Conservation (phyloP, 768 basidiomycete species). For the Auricularia cornea region DNA sequence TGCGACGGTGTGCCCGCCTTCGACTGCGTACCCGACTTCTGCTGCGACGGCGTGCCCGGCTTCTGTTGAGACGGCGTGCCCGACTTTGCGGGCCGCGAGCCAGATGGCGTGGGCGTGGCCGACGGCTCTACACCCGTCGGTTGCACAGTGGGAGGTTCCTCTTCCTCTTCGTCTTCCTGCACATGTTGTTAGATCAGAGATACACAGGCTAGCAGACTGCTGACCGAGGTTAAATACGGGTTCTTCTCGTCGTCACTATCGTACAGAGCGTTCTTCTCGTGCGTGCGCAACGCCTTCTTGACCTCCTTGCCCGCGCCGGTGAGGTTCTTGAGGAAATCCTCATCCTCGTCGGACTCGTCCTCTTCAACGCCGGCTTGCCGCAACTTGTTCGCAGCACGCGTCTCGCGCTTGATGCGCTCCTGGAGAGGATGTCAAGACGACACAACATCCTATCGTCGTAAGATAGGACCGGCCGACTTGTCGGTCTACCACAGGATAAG, state of each 20-base stretch:
- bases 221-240: constrained; percentile 70
- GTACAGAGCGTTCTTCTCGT: constrained; percentile 75
- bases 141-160: constrained; percentile 34
- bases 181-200: constrained; percentile 10
- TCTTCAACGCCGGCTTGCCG: constrained; percentile 64
- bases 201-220: neutral
- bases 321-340: constrained; percentile 32
- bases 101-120: too few species aligned
- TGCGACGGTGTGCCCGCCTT: neutral
- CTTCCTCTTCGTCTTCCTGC: constrained; percentile 66
- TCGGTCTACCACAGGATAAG: too few species aligned
- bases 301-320: constrained; percentile 70
- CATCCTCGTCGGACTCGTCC: constrained; percentile 60
- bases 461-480: too few species aligned
- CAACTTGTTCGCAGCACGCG: constrained; percentile 66
- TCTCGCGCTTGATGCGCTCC: constrained; percentile 81
- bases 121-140: constrained; percentile 12
- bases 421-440: constrained; percentile 23
- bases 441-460: neutral
- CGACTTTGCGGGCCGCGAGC: constrained; percentile 6
- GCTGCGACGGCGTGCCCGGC: neutral
- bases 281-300: constrained; percentile 80
- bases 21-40: neutral
- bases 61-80: too few species aligned
- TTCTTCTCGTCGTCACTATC: constrained; percentile 63